Evolutionary conservation across 164 flowering plant genomes (phyloP).

Genomic region (Tinospora cordifolia): DNA sequence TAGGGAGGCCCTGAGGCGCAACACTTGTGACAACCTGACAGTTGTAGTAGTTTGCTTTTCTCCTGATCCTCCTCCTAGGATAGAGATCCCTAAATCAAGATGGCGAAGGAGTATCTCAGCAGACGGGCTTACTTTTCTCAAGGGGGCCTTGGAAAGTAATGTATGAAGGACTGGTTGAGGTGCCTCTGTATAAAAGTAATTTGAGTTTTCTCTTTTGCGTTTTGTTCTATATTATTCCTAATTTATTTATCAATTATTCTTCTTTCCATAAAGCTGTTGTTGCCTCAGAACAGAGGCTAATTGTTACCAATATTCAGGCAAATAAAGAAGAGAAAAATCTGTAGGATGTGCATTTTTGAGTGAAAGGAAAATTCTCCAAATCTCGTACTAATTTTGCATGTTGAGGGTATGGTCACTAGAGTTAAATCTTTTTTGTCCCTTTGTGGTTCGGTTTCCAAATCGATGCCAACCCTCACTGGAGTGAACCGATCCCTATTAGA

Average conservation of each 20-base stretch:
- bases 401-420: too few relatives aligned
- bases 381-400: too few relatives aligned
- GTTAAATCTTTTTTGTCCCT: too few relatives aligned
- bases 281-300: background rate
- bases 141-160: slow-evolving; percentile 56
- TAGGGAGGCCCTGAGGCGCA: slow-evolving; percentile 76
- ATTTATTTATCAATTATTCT: background rate
- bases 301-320: background rate
- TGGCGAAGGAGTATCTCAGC: slow-evolving; percentile 73
- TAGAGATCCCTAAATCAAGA: slow-evolving; percentile 51
- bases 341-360: background rate
- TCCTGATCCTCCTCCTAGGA: slow-evolving; percentile 70
- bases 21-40: slow-evolving; percentile 76
- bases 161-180: slow-evolving; percentile 11
- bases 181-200: slow-evolving; percentile 11
- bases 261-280: background rate
- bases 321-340: background rate
- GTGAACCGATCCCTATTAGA: too few relatives aligned
- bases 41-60: slow-evolving; percentile 86
- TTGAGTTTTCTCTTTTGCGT: background rate
- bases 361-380: too few relatives aligned
- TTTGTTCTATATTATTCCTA: background rate
- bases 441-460: too few relatives aligned
- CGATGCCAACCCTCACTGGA: too few relatives aligned
- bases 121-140: slow-evolving; percentile 68